A percentile compares a stretch with the other conserved stretches of the same genome.
phyloP scores from a whole-genome alignment of 129 eudicot species.

The sunflower (Helianthus annuus) region DNA sequence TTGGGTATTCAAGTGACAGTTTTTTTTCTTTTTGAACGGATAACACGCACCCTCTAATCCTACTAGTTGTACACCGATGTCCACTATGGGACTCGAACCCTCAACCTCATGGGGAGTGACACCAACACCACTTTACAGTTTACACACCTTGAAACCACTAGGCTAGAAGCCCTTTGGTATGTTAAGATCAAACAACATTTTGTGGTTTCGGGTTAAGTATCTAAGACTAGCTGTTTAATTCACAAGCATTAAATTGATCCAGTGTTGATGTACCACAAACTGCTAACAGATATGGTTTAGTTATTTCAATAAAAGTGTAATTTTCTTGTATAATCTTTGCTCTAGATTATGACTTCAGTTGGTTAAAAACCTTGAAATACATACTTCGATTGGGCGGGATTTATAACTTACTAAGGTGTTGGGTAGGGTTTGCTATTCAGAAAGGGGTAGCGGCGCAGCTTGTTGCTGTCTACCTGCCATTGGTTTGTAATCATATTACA shows the following conservation, averaged over 20 bases:
- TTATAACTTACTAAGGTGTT: neutral
- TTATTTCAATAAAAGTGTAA: neutral
- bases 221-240: neutral
- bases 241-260: neutral
- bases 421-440: too few relatives aligned
- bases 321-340: neutral
- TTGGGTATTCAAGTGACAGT: neutral
- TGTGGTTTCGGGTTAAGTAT: neutral
- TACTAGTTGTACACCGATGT: too few relatives aligned
- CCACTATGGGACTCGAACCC: too few relatives aligned
- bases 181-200: conserved; percentile 6
- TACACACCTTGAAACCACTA: too few relatives aligned
- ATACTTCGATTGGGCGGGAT: neutral
- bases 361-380: neutral
- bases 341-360: neutral
- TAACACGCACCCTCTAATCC: too few relatives aligned
- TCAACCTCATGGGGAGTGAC: too few relatives aligned
- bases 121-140: too few relatives aligned
- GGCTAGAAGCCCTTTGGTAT: neutral
- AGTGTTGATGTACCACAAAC: neutral
- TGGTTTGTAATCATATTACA: too few relatives aligned
- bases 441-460: too few relatives aligned
- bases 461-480: too few relatives aligned
- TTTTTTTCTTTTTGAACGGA: too few relatives aligned
- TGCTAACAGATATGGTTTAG: neutral